phyloP scores from a whole-genome alignment of 2,329 filamentous ascomycete genomes.

The Pseudogymnoascus sp. region DNA sequence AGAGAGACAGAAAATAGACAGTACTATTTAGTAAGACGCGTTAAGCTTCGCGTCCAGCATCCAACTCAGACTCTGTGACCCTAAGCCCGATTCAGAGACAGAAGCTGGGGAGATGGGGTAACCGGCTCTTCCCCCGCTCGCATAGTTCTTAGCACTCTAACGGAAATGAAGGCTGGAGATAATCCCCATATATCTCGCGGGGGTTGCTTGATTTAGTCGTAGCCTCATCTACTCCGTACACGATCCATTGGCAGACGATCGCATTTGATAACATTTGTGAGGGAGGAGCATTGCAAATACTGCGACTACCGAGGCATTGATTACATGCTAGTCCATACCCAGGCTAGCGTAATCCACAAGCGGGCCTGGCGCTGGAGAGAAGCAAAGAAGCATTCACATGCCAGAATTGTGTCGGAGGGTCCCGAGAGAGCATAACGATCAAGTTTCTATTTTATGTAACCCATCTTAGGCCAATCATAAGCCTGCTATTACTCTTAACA shows the following conservation, averaged over 20 bases:
- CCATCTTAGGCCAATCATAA: too few relatives aligned
- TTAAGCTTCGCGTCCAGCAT: neutral
- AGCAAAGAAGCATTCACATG: conserved; percentile 1
- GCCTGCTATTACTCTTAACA: neutral
- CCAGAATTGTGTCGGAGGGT: neutral
- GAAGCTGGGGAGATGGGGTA: neutral
- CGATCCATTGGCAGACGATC: neutral
- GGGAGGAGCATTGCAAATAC: neutral
- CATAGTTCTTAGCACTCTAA: neutral
- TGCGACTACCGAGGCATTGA: neutral
- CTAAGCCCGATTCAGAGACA: neutral
- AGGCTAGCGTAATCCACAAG: neutral
- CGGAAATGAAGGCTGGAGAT: neutral
- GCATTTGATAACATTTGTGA: neutral
- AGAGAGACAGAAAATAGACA: neutral
- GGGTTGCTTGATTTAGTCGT: conserved; percentile 6
- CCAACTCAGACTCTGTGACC: neutral
- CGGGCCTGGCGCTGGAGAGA: neutral
- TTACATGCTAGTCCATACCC: neutral
- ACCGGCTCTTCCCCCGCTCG: neutral
- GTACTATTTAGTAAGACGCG: neutral
- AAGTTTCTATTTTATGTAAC: neutral
- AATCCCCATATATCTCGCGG: neutral
- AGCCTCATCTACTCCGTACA: neutral
- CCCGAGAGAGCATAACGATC: neutral